Base-by-base conservation (phyloP, 345 rosid species). In the Acer saccharum region DNA sequence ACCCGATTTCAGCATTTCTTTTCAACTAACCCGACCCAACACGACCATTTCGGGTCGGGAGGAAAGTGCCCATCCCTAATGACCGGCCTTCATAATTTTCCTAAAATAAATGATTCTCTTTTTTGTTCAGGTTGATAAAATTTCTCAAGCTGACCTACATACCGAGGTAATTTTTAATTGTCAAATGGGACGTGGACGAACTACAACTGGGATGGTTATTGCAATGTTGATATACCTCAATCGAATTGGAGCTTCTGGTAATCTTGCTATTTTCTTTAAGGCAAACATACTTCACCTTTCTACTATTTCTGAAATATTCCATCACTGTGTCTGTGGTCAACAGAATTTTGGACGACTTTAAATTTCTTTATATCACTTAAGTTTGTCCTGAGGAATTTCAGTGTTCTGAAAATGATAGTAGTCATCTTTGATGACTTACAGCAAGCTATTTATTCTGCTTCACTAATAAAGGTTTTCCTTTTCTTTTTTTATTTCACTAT, bases 121-220 rank as follows among this genome's bases (percentile, higher is more conserved):
- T 71, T 20, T 72, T 65, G 82, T 84, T 80, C 87, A 96, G 98
- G 96, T 96, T 76, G 82, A 90, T 84, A 92, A 89, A 87, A 92
- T 96, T 84, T 93, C 97, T 78, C 86, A 79, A 57, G 91, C 93
- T 67, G 90, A 91, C 83, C 82, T 90, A 65, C 86, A 86, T 32
- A 86, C 97, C 0, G 92, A 93, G 83, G 87, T 96, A 21, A 86
- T 96, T 32, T 93, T 96, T 82, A 96, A 96, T 83, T 96, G 99
- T 80, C 99, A 96, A 91, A 93, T 93, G 98, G 99, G 99, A 72
- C 97, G 99, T 80, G 98, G 99, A 85, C 89, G 99, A 69, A 95
- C 99, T 6, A 95, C 97, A 43, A 93, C 98, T 68, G 99, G 99
- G 81, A 96, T 96, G 99, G 99, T 96, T 81, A 92, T 96, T 83